Conservation (phyloP, 768 basidiomycete genomes). For the Rhizopogon salebrosus region DNA sequence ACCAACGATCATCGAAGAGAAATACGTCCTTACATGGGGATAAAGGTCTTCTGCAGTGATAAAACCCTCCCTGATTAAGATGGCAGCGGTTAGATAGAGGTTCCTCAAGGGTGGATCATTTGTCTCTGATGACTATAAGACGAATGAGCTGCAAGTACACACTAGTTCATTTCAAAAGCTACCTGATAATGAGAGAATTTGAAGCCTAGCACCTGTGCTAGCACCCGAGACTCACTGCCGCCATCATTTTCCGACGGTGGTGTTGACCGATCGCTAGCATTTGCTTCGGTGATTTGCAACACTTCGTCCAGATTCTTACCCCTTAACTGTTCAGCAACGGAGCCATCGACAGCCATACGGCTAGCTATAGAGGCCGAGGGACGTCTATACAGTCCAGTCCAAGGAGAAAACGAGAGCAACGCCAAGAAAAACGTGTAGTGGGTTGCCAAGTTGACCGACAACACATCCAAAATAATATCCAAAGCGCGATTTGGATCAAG, state of each 20-base stretch:
- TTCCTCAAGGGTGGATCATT: slow-evolving; percentile 61
- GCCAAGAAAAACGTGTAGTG: slow-evolving; percentile 90
- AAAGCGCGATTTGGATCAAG: slow-evolving; percentile 92
- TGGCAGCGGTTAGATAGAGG: slow-evolving; percentile 76
- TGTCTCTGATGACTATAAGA: slow-evolving; percentile 48
- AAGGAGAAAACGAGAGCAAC: slow-evolving; percentile 81
- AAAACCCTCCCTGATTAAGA: slow-evolving; percentile 87
- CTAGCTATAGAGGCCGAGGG: slow-evolving; percentile 18
- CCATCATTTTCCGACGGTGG: slow-evolving; percentile 10
- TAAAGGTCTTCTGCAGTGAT: slow-evolving; percentile 85
- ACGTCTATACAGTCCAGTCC: slow-evolving; percentile 54
- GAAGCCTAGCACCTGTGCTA: slow-evolving; percentile 95
- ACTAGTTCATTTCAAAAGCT: slow-evolving; percentile 11
- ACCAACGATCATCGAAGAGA: neutral
- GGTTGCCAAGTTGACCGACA: slow-evolving; percentile 73
- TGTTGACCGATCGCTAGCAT: neutral
- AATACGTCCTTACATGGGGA: slow-evolving; percentile 65
- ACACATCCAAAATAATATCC: slow-evolving; percentile 89
- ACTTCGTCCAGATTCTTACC: slow-evolving; percentile 68
- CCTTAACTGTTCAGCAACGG: slow-evolving; percentile 37
- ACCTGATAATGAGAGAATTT: slow-evolving; percentile 93
- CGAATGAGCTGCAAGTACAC: neutral
- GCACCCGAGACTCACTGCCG: slow-evolving; percentile 47
- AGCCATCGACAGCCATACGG: slow-evolving; percentile 35
- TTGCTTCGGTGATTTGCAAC: slow-evolving; percentile 46